Evolutionary conservation across 2,329 filamentous ascomycete genomes (phyloP).

Genomic region (Colletotrichum eleusines): DNA sequence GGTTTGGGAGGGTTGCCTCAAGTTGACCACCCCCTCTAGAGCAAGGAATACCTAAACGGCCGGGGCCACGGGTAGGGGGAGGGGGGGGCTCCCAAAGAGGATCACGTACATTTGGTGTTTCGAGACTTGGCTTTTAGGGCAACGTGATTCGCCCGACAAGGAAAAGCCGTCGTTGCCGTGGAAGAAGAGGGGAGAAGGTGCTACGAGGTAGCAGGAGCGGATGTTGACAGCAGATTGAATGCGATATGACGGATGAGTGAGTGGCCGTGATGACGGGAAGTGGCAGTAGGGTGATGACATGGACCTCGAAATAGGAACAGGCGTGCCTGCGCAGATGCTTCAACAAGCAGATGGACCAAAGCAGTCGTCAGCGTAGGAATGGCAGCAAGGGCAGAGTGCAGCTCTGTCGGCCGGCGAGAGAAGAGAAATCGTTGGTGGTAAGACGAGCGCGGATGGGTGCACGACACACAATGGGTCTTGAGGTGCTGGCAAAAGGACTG

Average conservation of each 20-base stretch:
- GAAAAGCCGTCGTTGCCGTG: conserved; percentile 37
- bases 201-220: conserved; percentile 7
- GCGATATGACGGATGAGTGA: conserved; percentile 8
- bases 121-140: conserved; percentile 48
- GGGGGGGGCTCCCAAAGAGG: conserved; percentile 45
- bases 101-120: conserved; percentile 60
- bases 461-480: conserved; percentile 39
- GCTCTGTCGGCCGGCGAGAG: conserved; percentile 19
- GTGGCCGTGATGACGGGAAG: conserved; percentile 9
- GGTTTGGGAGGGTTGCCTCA: conserved; percentile 45
- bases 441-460: conserved; percentile 39
- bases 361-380: conserved; percentile 24
- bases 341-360: conserved; percentile 4
- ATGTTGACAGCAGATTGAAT: conserved; percentile 12
- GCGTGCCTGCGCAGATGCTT: conserved; percentile 15
- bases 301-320: conserved; percentile 20
- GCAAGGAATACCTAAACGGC: conserved; percentile 49
- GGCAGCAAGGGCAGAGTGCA: conserved; percentile 19
- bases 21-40: conserved; percentile 43
- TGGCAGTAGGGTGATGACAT: conserved; percentile 29
- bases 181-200: conserved; percentile 7
- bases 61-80: conserved; percentile 50
- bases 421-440: conserved; percentile 31
- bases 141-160: conserved; percentile 44
- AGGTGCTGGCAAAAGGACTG: conserved; percentile 38